Evolutionary conservation across 2,329 filamentous ascomycete species (phyloP).

Genomic region (Penicillium sp.): DNA sequence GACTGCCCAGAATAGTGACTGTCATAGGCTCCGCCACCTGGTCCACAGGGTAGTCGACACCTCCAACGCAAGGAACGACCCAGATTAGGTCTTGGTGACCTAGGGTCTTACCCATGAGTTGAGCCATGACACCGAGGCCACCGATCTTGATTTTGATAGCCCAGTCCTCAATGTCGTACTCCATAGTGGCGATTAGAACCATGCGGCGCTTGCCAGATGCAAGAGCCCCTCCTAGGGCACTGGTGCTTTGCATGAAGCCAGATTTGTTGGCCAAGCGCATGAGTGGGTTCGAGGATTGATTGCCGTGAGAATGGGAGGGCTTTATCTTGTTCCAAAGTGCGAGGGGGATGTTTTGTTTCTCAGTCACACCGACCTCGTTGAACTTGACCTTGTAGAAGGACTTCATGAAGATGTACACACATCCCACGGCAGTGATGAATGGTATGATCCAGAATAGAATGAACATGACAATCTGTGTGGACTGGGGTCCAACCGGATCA

Average conservation of each 20-base stretch:
- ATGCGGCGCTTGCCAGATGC: slow-evolving; percentile 44
- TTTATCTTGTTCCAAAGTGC: slow-evolving; percentile 39
- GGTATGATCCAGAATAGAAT: slow-evolving; percentile 57
- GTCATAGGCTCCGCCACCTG: slow-evolving; percentile 59
- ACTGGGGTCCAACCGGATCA: slow-evolving; percentile 52
- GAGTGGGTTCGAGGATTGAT: slow-evolving; percentile 32
- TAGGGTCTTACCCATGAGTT: slow-evolving; percentile 66
- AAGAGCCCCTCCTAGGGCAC: slow-evolving; percentile 28
- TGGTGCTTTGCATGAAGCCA: slow-evolving; percentile 37
- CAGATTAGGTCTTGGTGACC: slow-evolving; percentile 64
- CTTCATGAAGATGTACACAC: slow-evolving; percentile 57
- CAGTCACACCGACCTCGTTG: slow-evolving; percentile 56
- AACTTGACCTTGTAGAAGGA: slow-evolving; percentile 64
- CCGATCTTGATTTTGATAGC: slow-evolving; percentile 69
- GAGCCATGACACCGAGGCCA: slow-evolving; percentile 68
- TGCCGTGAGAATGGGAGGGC: slow-evolving; percentile 22
- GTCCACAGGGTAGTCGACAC: slow-evolving; percentile 62
- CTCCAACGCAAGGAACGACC: slow-evolving; percentile 62
- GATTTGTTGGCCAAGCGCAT: slow-evolving; percentile 37
- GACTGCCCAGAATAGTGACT: slow-evolving; percentile 59
- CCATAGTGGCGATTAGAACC: slow-evolving; percentile 67
- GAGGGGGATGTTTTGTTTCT: slow-evolving; percentile 45
- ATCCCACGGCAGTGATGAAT: slow-evolving; percentile 47
- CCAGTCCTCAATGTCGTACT: slow-evolving; percentile 71
- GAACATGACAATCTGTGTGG: slow-evolving; percentile 53